Conservation (phyloP, 352 stramenopile genomes). For the Thalassiosira hispida region DNA sequence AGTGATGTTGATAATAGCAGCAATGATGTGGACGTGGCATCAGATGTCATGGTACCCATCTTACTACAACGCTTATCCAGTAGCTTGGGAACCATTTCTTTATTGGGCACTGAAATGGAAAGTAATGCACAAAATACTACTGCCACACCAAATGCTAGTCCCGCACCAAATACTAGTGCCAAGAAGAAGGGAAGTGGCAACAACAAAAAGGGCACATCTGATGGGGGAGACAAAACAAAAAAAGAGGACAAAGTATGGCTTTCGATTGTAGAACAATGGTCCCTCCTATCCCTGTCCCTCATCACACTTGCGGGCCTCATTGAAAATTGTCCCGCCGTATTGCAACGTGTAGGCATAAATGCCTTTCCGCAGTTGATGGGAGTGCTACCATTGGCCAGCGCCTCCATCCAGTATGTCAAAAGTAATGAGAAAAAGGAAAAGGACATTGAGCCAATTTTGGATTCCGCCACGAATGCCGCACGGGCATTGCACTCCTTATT, state of each 20-base stretch:
- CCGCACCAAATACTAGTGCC: no score
- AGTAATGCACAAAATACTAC: no score
- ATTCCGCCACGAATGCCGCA: slow-evolving; percentile 47
- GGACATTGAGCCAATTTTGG: slow-evolving; percentile 26
- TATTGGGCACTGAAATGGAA: slow-evolving; percentile 6
- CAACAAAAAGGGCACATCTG: slow-evolving; percentile 4
- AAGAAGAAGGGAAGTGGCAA: background rate
- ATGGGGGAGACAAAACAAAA: background rate
- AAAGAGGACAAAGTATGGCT: slow-evolving; percentile 22
- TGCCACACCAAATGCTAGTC: no score
- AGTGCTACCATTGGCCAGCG: slow-evolving; percentile 6
- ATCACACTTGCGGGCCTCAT: slow-evolving; percentile 60
- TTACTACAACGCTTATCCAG: slow-evolving; percentile 32
- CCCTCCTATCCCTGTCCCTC: slow-evolving; percentile 57
- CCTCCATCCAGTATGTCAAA: background rate
- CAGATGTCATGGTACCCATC: slow-evolving; percentile 39
- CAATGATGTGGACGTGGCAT: slow-evolving; percentile 17
- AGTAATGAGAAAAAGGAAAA: background rate
- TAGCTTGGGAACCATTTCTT: slow-evolving; percentile 11
- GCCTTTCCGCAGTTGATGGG: slow-evolving; percentile 15
- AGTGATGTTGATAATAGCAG: background rate
- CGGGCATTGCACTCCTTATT: slow-evolving; percentile 68
- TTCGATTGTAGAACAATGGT: slow-evolving; percentile 41
- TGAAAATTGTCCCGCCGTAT: slow-evolving; percentile 58
- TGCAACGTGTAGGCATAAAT: slow-evolving; percentile 33